Evolutionary conservation across 2,329 filamentous ascomycete genomes (phyloP), one percentile per base, ranked within the genome.

Genomic region (Ophiostoma sp.): DNA sequence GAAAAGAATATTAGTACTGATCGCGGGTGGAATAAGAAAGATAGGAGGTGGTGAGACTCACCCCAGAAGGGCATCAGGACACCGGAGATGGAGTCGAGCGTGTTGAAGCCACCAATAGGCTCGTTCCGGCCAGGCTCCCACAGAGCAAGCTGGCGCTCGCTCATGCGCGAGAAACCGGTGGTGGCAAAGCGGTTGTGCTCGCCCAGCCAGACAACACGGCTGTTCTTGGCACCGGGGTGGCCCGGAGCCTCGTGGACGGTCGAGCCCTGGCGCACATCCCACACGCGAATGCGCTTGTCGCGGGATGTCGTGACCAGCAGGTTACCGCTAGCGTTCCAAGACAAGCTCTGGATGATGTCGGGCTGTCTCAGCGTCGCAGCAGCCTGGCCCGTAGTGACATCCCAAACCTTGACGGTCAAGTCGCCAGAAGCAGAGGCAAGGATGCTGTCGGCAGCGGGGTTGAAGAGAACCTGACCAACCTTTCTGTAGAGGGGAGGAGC

Each of bases 21-120:
- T 60, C 1, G n/a, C 16, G 11, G 6, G 4, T 1, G 40, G 49
- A 63, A 9, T 62, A 41, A 45, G 16, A 49, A 55, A 4, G 45
- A 60, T 12, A 12, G 12, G 12, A 44, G 4, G 64, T 38, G 8
- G 36, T 2, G 36, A 40, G 18, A 67, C 52, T 45, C 9, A 87
- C 85, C 95, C 95, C 95, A 99, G 86, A 99, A 98, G 44, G 95
- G 95, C 92, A 99, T 97, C 84, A 93, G 96, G 70, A 99, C 93
- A 77, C 95, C 95, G 63, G 94, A 97, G 75, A 97, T 97, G 64
- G 92, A 96, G 80, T 99, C 95, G 65, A 99, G 85, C 73, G 91
- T 90, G 74, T 87, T 89, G 81, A 97, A 97, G 42, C 93, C 93
- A 66, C 92, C 93, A 74, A 98, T 89, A 65, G 95, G 95, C 75